Percentiles rank a stretch among this genome's conserved stretches.
Evolutionary conservation across 371 early-diverging fungal genomes (phyloP).

Genomic region (Apophysomyces elegans): DNA sequence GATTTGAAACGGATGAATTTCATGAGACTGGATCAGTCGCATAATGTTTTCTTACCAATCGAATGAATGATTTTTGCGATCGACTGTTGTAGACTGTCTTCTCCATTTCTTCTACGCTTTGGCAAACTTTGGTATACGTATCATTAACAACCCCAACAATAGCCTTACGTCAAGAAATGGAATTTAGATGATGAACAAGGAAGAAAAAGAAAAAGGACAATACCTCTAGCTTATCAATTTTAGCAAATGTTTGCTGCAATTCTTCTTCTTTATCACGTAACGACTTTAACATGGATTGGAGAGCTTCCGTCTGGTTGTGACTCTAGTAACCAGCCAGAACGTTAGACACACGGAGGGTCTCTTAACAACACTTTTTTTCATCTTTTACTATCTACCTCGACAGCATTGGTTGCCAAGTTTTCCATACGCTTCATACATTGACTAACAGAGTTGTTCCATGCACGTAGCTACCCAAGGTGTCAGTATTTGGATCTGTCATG

Average conservation of each 20-base stretch:
- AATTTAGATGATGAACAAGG: not conserved
- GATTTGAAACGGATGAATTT: not conserved
- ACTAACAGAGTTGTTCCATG: slow-evolving; percentile 18
- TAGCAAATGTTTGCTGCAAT: slow-evolving; percentile 32
- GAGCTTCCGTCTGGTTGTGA: slow-evolving; percentile 23
- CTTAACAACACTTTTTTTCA: not conserved
- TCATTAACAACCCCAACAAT: slow-evolving; percentile 36
- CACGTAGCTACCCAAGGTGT: slow-evolving; percentile 15
- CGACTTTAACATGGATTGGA: slow-evolving; percentile 13
- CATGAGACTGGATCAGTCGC: not conserved
- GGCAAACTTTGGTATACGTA: slow-evolving; percentile 42
- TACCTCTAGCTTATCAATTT: slow-evolving; percentile 49
- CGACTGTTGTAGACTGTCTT: slow-evolving; percentile 33
- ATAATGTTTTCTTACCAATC: slow-evolving; percentile 17
- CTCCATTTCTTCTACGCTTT: slow-evolving; percentile 44
- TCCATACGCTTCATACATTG: slow-evolving; percentile 27
- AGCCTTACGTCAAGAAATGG: slow-evolving; percentile 10
- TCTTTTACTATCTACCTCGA: slow-evolving; percentile 23
- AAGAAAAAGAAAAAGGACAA: not conserved
- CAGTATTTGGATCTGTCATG: too few relatives aligned
- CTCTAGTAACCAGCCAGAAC: slow-evolving; percentile 17
- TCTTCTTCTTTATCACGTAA: slow-evolving; percentile 26
- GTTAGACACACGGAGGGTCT: too few relatives aligned
- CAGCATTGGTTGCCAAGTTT: slow-evolving; percentile 20
- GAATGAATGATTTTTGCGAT: slow-evolving; percentile 24